Evolutionary conservation across 805 yeast species (phyloP).

Genomic region (Cyberlindnera japonica): DNA sequence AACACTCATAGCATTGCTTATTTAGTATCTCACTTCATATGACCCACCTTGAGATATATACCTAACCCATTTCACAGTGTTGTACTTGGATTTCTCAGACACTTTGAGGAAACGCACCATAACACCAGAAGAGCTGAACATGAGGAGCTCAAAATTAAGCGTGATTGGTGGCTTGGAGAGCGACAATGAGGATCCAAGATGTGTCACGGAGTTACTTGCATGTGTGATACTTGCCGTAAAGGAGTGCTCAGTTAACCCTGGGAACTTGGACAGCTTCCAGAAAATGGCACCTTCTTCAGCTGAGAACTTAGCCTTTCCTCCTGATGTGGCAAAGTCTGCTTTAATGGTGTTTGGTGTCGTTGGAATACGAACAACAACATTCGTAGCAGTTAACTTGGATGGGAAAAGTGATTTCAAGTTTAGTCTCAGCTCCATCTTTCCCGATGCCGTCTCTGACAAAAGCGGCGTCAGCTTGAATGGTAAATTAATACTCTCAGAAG

Average conservation of each 20-base stretch:
- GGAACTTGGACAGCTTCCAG: slow-evolving; percentile 69
- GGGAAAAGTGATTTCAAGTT: slow-evolving; percentile 60
- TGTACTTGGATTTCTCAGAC: slow-evolving; percentile 53
- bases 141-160: slow-evolving; percentile 61
- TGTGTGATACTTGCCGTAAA: slow-evolving; percentile 53
- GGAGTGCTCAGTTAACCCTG: slow-evolving; percentile 62
- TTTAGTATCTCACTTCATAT: slow-evolving; percentile 70
- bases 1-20: not conserved
- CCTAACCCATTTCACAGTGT: slow-evolving; percentile 84
- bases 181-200: not conserved
- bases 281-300: slow-evolving; percentile 60
- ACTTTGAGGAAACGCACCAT: slow-evolving; percentile 71
- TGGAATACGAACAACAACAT: slow-evolving; percentile 63
- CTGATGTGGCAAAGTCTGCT: slow-evolving; percentile 41
- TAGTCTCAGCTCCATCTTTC: slow-evolving; percentile 52
- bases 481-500: slow-evolving; percentile 52
- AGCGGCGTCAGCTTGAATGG: slow-evolving; percentile 69
- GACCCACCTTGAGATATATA: slow-evolving; percentile 74
- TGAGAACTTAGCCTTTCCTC: slow-evolving; percentile 66
- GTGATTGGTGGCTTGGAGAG: slow-evolving; percentile 67
- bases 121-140: slow-evolving; percentile 76
- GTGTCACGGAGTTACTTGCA: slow-evolving; percentile 13
- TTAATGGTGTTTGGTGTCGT: slow-evolving; percentile 60
- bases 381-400: slow-evolving; percentile 54
- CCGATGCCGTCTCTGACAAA: slow-evolving; percentile 42